These are phyloP conservation scores for Nicotiana benthamiana DNA, from an alignment of 257 asterid genomes.

Conservation along the genomic window DNA sequence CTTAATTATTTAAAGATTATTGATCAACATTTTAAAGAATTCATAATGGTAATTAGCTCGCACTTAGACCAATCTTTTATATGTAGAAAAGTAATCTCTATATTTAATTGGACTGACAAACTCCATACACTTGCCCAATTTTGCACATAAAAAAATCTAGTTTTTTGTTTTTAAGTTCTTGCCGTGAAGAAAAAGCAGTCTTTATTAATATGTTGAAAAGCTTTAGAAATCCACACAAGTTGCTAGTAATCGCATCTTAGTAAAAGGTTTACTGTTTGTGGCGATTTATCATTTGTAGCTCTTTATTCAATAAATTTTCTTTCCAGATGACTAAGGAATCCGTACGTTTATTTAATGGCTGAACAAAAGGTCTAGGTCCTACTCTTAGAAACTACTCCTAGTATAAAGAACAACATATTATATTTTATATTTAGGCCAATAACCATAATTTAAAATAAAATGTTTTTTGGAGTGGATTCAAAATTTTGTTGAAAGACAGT, in stretches of 20 bases:
- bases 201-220: not conserved
- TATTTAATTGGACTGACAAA: not conserved
- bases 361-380: not conserved
- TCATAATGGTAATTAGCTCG: not conserved
- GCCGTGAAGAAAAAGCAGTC: not conserved
- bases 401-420: not conserved
- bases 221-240: not conserved
- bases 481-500: not conserved
- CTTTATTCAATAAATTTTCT: not conserved
- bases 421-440: not conserved
- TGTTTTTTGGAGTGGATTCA: too few relatives aligned
- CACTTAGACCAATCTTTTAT: not conserved
- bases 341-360: not conserved
- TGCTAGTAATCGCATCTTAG: not conserved
- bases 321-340: not conserved
- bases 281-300: not conserved
- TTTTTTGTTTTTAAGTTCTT: too few relatives aligned
- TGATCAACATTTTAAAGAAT: not conserved
- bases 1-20: not conserved
- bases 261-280: not conserved
- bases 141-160: not conserved
- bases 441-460: too few relatives aligned
- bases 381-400: not conserved
- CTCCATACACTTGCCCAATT: not conserved
- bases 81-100: not conserved